A percentile compares a stretch with the other conserved stretches of the same genome.
phyloP scores from a whole-genome alignment of 2,329 filamentous ascomycete species.

The Scopulariopsis brevicaulis region DNA sequence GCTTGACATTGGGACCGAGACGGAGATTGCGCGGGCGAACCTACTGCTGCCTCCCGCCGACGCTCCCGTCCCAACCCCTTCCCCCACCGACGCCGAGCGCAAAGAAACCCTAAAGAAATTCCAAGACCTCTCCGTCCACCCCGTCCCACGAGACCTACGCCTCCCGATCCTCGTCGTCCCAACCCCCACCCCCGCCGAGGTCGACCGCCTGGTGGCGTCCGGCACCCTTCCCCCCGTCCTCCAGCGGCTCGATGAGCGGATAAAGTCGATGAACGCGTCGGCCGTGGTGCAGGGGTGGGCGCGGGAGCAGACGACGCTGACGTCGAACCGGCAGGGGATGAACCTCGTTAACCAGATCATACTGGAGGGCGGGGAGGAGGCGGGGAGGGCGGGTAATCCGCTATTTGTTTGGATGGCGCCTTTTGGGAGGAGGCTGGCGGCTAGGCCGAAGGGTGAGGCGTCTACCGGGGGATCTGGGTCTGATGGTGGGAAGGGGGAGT shows the following conservation, averaged over 20 bases:
- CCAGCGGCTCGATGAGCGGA: slow-evolving; percentile 18
- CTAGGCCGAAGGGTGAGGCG: background rate
- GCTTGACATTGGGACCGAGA: slow-evolving; percentile 22
- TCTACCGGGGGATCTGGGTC: too few relatives aligned
- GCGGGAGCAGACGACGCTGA: slow-evolving; percentile 19
- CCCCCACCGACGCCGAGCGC: slow-evolving; percentile 4
- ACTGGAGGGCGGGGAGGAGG: background rate
- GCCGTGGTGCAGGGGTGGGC: slow-evolving; percentile 28
- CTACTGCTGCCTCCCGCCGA: slow-evolving; percentile 18
- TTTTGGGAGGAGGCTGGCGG: slow-evolving; percentile 5
- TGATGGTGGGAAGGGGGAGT: too few relatives aligned
- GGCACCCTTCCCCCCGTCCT: slow-evolving; percentile 15
- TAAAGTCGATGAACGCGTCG: slow-evolving; percentile 24
- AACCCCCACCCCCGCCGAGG: slow-evolving; percentile 14
- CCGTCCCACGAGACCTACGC: slow-evolving; percentile 18
- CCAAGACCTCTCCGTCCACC: slow-evolving; percentile 18
- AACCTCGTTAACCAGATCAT: slow-evolving; percentile 3
- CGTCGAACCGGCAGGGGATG: slow-evolving; percentile 26
- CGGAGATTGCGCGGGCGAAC: slow-evolving; percentile 21
- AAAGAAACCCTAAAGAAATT: slow-evolving; percentile 15
- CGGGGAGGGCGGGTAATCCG: slow-evolving; percentile 2
- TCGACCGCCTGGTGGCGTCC: slow-evolving; percentile 14
- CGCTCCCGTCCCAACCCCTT: slow-evolving; percentile 2
- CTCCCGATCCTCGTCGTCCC: slow-evolving; percentile 20
- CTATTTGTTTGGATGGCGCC: slow-evolving; percentile 4